Base-by-base conservation (phyloP, 352 stramenopile species). In the Globisporangium carolinianum region DNA sequence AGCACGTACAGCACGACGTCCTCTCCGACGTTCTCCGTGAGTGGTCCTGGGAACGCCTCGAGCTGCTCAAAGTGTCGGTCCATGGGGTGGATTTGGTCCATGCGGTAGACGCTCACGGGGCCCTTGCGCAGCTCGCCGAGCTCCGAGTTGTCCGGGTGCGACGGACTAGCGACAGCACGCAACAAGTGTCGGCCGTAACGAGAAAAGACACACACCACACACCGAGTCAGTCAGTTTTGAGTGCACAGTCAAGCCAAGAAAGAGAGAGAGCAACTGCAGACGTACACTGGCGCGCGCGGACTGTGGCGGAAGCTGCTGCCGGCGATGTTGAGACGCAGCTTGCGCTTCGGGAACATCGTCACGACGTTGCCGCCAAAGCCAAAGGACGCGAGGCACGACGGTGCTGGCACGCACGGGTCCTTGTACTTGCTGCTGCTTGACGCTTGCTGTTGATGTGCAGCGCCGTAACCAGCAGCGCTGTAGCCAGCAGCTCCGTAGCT, bases 301-400 rank as follows among this genome's bases (percentile, higher is more conserved):
- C 82, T 94, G 67, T 82, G 88, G 52, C 78, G 79, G 45, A 78
- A 67, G 61, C 71, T 62, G 58, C 65, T 80, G 55, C 71, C 73
- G 15, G 73, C 71, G 53, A 76, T 79, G 54, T 88, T 92, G 24
- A 93, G 57, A 5, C 81, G 81, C 57, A 94, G 53, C 55, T 95
- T 94, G 53, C 82, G 75, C 62, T 91, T 91, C 0, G 86, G 86
- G 65, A 94, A 91, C 86, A 95, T 95, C 6, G 80, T 91, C 51
- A 88, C 85, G n/a, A 94, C 69, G 52, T 91, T 95, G 10, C 86
- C 86, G 66, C 86, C 86, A 69, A 95, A 95, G 35, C 86, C 86
- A 60, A 95, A 94, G 7, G 84, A 85, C 2, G 70, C 73, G 11
- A 95, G 63, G 51, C 83, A 93, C 7, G 80, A 91, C 12, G 83